Conservation (phyloP, 257 asterid species). For the Marsdenia floribunda region DNA sequence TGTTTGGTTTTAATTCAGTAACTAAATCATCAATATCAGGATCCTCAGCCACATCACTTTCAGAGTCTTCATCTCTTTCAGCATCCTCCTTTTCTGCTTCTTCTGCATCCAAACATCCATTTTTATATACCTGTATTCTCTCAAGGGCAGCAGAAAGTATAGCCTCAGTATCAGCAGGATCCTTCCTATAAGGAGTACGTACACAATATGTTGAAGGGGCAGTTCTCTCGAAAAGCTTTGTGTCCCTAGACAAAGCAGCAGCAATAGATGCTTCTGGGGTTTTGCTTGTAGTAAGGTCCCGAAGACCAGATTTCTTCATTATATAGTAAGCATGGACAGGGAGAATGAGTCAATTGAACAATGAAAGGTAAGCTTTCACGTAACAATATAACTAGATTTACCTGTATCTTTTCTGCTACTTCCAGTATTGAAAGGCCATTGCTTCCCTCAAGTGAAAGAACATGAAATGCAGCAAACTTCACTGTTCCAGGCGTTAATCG, state of each 20-base stretch:
- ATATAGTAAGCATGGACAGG: not conserved
- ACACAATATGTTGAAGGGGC: conserved; percentile 95
- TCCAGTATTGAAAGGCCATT: conserved; percentile 75
- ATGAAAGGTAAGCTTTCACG: not conserved
- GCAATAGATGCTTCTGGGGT: conserved; percentile 98
- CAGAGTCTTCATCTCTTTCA: conserved; percentile 72
- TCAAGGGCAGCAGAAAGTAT: conserved; percentile 67
- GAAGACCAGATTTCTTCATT: conserved; percentile 80
- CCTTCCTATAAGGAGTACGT: conserved; percentile 73
- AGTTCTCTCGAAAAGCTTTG: conserved; percentile 86
- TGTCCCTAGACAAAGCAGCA: conserved; percentile 91
- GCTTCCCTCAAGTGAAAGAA: conserved; percentile 83
- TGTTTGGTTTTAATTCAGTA: conserved; percentile 26
- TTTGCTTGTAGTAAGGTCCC: conserved; percentile 90
- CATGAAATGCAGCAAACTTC: conserved; percentile 83
- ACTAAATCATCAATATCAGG: conserved; percentile 59
- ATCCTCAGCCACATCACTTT: conserved; percentile 66
- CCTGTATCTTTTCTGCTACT: conserved; percentile 95
- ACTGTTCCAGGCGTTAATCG: conserved; percentile 97
- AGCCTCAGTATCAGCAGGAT: conserved; percentile 61
- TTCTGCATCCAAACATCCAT: conserved; percentile 50
- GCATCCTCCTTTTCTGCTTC: conserved; percentile 65
- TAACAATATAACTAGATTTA: conserved; percentile 18
- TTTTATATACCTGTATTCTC: conserved; percentile 50
- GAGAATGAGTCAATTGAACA: conserved; percentile 10